Conservation (phyloP, 352 stramenopile species). For the Pythium periplocum region DNA sequence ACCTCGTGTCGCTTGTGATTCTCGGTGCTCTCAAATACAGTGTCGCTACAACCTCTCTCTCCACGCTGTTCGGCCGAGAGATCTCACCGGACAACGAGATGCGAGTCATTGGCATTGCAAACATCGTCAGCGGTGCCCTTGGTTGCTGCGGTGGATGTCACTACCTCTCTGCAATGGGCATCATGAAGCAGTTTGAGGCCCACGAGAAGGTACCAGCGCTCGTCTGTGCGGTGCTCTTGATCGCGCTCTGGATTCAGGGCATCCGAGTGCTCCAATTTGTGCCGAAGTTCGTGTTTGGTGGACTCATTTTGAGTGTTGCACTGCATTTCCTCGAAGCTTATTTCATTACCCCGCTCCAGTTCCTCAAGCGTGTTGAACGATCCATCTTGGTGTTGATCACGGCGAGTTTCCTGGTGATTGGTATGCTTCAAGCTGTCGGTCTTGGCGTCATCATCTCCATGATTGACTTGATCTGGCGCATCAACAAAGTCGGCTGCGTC, state of each 20-base stretch:
- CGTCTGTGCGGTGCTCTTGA: conserved; percentile 49
- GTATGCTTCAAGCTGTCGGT: conserved; percentile 67
- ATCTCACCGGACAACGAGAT: conserved; percentile 80
- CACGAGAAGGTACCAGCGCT: conserved; percentile 73
- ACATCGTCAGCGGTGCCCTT: conserved; percentile 54
- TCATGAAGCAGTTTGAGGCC: conserved; percentile 82
- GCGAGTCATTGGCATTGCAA: conserved; percentile 71
- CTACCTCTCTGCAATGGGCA: conserved; percentile 79
- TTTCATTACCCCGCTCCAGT: conserved; percentile 60
- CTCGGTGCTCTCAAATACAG: conserved; percentile 79
- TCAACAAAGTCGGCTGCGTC: conserved; percentile 72
- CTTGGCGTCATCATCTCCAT: conserved; percentile 78
- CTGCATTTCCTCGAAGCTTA: conserved; percentile 80
- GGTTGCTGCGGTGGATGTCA: conserved; percentile 74
- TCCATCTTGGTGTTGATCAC: conserved; percentile 62
- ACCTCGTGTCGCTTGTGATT: conserved; percentile 66
- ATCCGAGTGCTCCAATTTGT: conserved; percentile 69
- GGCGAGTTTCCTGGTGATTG: conserved; percentile 61
- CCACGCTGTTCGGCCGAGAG: conserved; percentile 69
- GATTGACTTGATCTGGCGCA: conserved; percentile 72
- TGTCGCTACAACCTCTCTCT: conserved; percentile 72
- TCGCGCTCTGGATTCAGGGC: conserved; percentile 56
- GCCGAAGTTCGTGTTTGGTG: conserved; percentile 81
- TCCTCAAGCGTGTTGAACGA: conserved; percentile 67
- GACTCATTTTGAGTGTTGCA: conserved; percentile 64